Base-by-base conservation (phyloP, 2,329 filamentous ascomycete genomes). In the Talaromyces sp. region DNA sequence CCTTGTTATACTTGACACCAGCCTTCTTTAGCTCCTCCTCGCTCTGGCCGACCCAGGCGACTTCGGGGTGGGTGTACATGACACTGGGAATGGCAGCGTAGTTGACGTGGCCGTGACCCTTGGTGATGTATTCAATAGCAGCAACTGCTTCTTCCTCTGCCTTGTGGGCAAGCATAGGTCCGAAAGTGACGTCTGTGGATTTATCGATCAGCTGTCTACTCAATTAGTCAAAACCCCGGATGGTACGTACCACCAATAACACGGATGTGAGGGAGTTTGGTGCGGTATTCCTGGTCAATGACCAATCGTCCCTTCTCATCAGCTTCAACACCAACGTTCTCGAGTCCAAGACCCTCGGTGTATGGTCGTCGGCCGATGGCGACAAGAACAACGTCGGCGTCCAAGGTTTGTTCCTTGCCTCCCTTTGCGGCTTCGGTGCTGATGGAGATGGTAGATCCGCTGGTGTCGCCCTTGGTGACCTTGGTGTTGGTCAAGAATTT, bases 41-140 rank as follows among this genome's bases (percentile, higher is more conserved):
- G 77, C 88, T 97, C 83, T 97, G 93, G 64, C 95, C 95, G 54
- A 99, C 95, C 95, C 95, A 99, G 39, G 95, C 92, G 68, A 98
- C 95, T 80, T 99, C 95, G 37, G 95, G 95, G 82, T 97, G 89
- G 11, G 95, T 98, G 86, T 99, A 99, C 95, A 99, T 99, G 81
- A 99, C 95, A 37, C 91, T 95, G 68, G 95, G 95, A 75, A 99
- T 99, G 78, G 90, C 91, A 73, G 87, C 91, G 82, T 99, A 99
- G 88, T 99, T 99, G 81, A 99, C 95, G 80, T 99, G 95, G 64
- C 95, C 95, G 79, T 96, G 90, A 68, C 92, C 92, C 84, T 98
- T 98, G 82, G 91, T 93, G 80, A 99, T 95, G 84, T 92, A 98
- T 81, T 99, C 95, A 66, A 98, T 84, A 63, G 89, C 93, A 35